A percentile compares a stretch with the other conserved stretches of the same genome.
Conservation (phyloP, 148 eudicot genomes). For the Camellia japonica region DNA sequence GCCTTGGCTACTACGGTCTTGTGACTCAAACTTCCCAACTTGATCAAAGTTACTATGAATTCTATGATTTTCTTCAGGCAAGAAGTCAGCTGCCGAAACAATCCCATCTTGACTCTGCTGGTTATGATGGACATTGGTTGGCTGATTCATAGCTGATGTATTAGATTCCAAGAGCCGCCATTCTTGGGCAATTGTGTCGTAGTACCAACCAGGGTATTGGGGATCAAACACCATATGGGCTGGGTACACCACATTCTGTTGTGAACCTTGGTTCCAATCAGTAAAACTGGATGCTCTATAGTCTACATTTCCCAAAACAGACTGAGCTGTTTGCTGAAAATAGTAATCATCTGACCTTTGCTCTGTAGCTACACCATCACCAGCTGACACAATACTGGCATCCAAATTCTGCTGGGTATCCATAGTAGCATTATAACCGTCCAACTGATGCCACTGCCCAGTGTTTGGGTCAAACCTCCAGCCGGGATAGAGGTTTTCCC, state of each 20-base stretch:
- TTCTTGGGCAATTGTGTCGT: slow-evolving; percentile 56
- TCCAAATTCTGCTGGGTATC: slow-evolving; percentile 29
- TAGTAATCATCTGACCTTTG: slow-evolving; percentile 33
- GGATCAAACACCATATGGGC: slow-evolving; percentile 70
- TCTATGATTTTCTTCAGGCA: neutral
- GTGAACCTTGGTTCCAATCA: slow-evolving; percentile 44
- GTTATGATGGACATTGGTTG: neutral
- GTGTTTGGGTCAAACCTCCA: slow-evolving; percentile 60
- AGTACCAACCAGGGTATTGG: slow-evolving; percentile 83
- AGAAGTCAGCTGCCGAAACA: slow-evolving; percentile 23
- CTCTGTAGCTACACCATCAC: slow-evolving; percentile 25
- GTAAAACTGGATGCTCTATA: slow-evolving; percentile 20
- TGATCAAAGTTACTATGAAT: slow-evolving; percentile 13
- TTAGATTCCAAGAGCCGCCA: slow-evolving; percentile 59
- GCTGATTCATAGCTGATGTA: slow-evolving; percentile 16
- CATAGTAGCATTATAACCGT: slow-evolving; percentile 33
- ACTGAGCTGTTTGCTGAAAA: slow-evolving; percentile 17
- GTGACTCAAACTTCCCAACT: neutral
- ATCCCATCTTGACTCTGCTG: slow-evolving; percentile 30
- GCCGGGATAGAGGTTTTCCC: slow-evolving; percentile 74
- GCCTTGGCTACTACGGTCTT: slow-evolving; percentile 17
- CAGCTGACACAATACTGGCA: slow-evolving; percentile 9
- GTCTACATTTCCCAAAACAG: slow-evolving; percentile 32
- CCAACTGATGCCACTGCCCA: slow-evolving; percentile 69
- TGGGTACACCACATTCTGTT: slow-evolving; percentile 49